A percentile compares a stretch with the other conserved stretches of the same genome.
phyloP scores from a whole-genome alignment of 352 stramenopile species.

The Phytophthora cryptogea region DNA sequence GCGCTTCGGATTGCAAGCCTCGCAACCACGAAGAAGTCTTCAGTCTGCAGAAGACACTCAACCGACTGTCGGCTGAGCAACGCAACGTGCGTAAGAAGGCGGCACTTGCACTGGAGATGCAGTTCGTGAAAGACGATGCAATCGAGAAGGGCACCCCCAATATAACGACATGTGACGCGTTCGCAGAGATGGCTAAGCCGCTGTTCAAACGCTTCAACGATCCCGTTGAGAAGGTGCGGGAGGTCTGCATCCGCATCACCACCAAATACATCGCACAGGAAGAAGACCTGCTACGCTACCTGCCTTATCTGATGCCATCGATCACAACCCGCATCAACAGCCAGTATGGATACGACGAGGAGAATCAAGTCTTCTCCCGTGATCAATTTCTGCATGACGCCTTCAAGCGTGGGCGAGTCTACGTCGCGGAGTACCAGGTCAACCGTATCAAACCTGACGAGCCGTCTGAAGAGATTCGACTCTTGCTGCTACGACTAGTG shows the following conservation, averaged over 20 bases:
- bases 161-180: constrained; percentile 6
- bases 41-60: constrained; percentile 57
- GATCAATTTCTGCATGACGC: constrained; percentile 72
- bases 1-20: constrained; percentile 1
- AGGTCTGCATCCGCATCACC: constrained; percentile 63
- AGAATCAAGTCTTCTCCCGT: constrained; percentile 75
- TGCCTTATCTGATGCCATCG: constrained; percentile 79
- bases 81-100: constrained; percentile 63
- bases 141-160: constrained; percentile 5
- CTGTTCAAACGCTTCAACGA: constrained; percentile 88
- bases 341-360: constrained; percentile 72
- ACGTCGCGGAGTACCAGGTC: constrained; percentile 51
- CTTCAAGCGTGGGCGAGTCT: constrained; percentile 73
- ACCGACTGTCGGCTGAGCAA: constrained; percentile 60
- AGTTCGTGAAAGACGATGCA: constrained; percentile 35
- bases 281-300: constrained; percentile 63
- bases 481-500: constrained; percentile 62
- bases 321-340: constrained; percentile 69
- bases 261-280: constrained; percentile 51
- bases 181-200: constrained; percentile 66
- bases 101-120: constrained; percentile 46
- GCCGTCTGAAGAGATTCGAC: constrained; percentile 77
- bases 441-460: constrained; percentile 53
- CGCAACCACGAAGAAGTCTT: constrained; percentile 28
- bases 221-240: constrained; percentile 76